These are phyloP conservation scores for Leccinum disarticulatum DNA, from an alignment of 768 basidiomycete species.

Conservation along the genomic window DNA sequence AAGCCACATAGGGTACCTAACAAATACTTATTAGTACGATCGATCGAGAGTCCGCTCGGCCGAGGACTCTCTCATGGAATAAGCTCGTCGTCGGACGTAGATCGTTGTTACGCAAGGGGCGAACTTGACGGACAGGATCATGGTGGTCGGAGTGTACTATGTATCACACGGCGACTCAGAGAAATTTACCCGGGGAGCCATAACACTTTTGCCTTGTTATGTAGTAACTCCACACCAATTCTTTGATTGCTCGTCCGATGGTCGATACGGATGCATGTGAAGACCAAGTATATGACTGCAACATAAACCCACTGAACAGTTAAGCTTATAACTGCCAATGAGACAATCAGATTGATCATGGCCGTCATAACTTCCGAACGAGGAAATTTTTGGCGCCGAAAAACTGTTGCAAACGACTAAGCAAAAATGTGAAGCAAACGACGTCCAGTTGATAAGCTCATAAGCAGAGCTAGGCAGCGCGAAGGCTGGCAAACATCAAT, in stretches of 20 bases:
- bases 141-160: neutral
- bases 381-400: too few species aligned
- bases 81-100: constrained; percentile 7
- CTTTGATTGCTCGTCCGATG: too few species aligned
- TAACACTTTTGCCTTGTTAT: too few species aligned
- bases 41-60: neutral
- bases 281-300: too few species aligned
- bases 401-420: too few species aligned
- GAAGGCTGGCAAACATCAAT: neutral
- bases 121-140: neutral
- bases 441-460: neutral
- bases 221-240: too few species aligned
- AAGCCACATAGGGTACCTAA: neutral
- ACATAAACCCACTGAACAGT: too few species aligned
- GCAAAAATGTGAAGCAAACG: neutral
- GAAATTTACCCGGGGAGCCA: too few species aligned
- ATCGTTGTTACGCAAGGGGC: constrained; percentile 9
- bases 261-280: too few species aligned
- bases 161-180: neutral
- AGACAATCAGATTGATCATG: too few species aligned
- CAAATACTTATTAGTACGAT: neutral
- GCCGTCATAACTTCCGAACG: too few species aligned
- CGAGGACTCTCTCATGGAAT: constrained; percentile 6
- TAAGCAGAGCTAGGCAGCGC: neutral
- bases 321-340: too few species aligned